Evolutionary conservation across 2,329 filamentous ascomycete species (phyloP).

Genomic region (Claviceps cyperi): DNA sequence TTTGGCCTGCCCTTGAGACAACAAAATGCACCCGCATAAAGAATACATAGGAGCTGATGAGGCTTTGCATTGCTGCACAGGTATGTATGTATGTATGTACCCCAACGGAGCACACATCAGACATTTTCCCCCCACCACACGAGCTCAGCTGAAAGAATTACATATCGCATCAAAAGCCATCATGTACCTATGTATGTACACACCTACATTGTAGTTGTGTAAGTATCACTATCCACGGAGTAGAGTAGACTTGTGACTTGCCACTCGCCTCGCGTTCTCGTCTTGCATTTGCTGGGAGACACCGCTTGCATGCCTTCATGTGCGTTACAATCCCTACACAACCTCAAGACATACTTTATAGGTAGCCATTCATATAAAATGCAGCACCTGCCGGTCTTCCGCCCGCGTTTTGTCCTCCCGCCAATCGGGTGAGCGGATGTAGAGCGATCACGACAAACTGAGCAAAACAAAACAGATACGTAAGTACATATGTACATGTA

Average conservation of each 20-base stretch:
- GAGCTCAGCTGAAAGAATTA: not conserved
- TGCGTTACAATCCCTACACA: no score
- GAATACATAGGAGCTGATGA: slow-evolving; percentile 2
- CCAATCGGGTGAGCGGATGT: not conserved
- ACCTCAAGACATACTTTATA: no score
- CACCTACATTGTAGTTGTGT: no score
- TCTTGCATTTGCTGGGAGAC: no score
- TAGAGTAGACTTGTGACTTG: no score
- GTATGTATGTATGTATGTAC: no score
- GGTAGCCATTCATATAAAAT: not conserved
- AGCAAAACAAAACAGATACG: not conserved
- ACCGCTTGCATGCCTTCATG: no score
- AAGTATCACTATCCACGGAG: no score
- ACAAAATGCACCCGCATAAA: not conserved
- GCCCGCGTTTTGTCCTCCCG: not conserved
- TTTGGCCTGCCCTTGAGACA: no score
- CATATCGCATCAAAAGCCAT: slow-evolving; percentile 1
- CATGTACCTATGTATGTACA: not conserved
- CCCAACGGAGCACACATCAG: slow-evolving; percentile 1
- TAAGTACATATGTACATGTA: not conserved
- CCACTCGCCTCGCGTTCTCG: no score
- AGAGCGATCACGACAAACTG: not conserved
- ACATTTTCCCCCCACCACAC: slow-evolving; percentile 1
- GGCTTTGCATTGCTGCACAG: slow-evolving; percentile 2
- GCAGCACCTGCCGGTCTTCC: not conserved